Conservation (phyloP, 495 filamentous ascomycete genomes). For the Penicillium antarcticum region DNA sequence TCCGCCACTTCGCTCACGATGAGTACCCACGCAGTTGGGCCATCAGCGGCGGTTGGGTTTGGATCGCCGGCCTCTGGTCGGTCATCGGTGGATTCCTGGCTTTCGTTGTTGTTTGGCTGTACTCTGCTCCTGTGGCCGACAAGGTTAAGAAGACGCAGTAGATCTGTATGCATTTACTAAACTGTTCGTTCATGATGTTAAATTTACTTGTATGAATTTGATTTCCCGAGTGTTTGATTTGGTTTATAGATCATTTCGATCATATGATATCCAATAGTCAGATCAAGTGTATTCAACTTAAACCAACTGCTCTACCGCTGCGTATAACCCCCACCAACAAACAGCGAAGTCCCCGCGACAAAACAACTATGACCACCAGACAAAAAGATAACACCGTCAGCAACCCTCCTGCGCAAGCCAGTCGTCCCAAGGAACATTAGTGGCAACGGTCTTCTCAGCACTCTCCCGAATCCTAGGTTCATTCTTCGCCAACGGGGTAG, state of each 20-base stretch:
- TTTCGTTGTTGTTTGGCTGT: slow-evolving; percentile 89
- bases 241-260: neutral
- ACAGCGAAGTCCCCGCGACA: too few species aligned
- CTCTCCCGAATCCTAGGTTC: too few species aligned
- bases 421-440: too few species aligned
- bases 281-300: neutral
- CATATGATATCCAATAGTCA: slow-evolving; percentile 2
- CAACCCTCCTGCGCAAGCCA: too few species aligned
- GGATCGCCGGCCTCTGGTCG: slow-evolving; percentile 84
- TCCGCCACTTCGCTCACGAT: slow-evolving; percentile 93
- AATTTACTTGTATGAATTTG: slow-evolving; percentile 8
- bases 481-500: too few species aligned
- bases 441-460: too few species aligned
- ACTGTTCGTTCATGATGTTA: slow-evolving; percentile 17
- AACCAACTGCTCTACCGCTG: too few species aligned
- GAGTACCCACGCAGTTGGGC: slow-evolving; percentile 90
- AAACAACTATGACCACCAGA: too few species aligned
- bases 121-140: slow-evolving; percentile 59
- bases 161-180: slow-evolving; percentile 21
- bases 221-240: neutral
- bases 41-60: slow-evolving; percentile 90
- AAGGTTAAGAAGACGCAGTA: slow-evolving; percentile 71
- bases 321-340: too few species aligned
- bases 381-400: too few species aligned
- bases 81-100: slow-evolving; percentile 80